Percentiles rank a stretch among this genome's conserved stretches.
Conservation (phyloP, 371 early-diverging fungal species). For the Phascolomyces articulosus region DNA sequence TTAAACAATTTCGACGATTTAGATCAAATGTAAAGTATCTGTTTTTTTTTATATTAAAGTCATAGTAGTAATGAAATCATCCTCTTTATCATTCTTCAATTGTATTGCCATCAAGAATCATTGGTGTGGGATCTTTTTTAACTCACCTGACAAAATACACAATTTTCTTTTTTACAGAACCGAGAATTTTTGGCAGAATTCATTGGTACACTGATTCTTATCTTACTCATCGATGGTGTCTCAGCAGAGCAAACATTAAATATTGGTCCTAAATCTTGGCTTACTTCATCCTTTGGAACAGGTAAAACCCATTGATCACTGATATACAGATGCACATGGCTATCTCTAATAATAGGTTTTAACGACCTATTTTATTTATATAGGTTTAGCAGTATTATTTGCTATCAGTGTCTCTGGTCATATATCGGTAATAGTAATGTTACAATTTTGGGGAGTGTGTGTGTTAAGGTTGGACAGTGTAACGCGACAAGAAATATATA, state of each 20-base stretch:
- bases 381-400: conserved; percentile 41
- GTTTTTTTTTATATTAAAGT: background rate
- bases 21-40: conserved; percentile 9
- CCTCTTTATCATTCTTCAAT: no score
- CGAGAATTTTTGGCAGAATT: conserved; percentile 83
- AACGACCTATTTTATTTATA: background rate
- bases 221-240: conserved; percentile 71
- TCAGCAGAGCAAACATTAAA: conserved; percentile 57
- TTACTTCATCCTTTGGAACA: conserved; percentile 44
- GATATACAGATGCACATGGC: no score
- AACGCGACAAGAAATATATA: no score
- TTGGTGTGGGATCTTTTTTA: background rate
- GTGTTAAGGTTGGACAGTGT: no score
- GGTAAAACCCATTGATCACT: conserved; percentile 21
- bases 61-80: no score
- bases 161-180: conserved; percentile 9
- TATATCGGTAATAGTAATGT: conserved; percentile 74
- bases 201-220: conserved; percentile 75
- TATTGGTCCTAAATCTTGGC: conserved; percentile 37
- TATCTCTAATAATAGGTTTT: no score
- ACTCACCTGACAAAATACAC: background rate
- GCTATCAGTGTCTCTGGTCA: conserved; percentile 72
- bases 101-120: no score
- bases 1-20: conserved; percentile 10
- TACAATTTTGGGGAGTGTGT: no score